Conservation (phyloP, 495 filamentous ascomycete genomes). For the Parachaetomium inaequale region DNA sequence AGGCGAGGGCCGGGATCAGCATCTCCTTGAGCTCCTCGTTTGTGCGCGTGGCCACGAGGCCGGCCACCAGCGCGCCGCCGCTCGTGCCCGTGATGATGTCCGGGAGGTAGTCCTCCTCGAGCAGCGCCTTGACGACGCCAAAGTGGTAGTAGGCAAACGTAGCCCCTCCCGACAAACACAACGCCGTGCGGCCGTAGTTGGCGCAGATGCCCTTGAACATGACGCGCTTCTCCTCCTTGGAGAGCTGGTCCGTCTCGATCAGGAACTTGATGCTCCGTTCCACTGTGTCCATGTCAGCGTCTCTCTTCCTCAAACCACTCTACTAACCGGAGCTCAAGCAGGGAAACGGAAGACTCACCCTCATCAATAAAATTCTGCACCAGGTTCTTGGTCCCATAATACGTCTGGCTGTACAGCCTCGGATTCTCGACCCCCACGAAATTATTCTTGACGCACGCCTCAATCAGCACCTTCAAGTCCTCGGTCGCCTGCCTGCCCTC, state of each 20-base stretch:
- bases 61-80: conserved; percentile 88
- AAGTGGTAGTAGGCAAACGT: conserved; percentile 97
- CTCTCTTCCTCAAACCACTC: neutral
- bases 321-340: neutral
- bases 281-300: conserved; percentile 35
- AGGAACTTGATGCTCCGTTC: conserved; percentile 64
- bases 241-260: conserved; percentile 59
- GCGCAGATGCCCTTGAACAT: conserved; percentile 84
- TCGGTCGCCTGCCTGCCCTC: conserved; percentile 52
- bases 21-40: conserved; percentile 83
- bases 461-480: conserved; percentile 69
- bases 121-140: conserved; percentile 82
- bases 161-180: conserved; percentile 92
- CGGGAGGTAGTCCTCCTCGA: conserved; percentile 81
- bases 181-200: conserved; percentile 87
- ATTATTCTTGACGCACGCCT: conserved; percentile 94
- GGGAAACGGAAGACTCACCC: conserved; percentile 37
- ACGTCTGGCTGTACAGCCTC: conserved; percentile 88
- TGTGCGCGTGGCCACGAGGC: conserved; percentile 81
- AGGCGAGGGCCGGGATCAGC: conserved; percentile 78
- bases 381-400: conserved; percentile 90
- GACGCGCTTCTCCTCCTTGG: conserved; percentile 69
- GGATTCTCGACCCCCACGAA: conserved; percentile 95
- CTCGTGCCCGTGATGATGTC: conserved; percentile 95
- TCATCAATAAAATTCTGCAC: conserved; percentile 90